Percentiles rank a stretch among this genome's conserved stretches.
Evolutionary conservation across 257 asterid genomes (phyloP).

Genomic region (Solanum rostratum): DNA sequence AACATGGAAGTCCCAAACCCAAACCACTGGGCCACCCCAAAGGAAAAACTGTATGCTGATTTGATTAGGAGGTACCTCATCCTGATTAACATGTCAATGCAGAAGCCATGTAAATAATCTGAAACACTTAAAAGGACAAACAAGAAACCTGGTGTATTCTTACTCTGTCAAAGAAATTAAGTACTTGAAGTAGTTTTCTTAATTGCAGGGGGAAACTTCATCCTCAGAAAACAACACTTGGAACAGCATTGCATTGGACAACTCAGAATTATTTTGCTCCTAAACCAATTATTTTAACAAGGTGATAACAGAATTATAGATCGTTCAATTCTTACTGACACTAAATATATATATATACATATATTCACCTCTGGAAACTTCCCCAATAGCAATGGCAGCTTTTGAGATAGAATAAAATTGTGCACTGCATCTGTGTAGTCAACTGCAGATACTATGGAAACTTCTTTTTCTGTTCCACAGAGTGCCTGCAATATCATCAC

Average conservation of each 20-base stretch:
- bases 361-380: slow-evolving; percentile 87
- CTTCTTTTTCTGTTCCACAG: slow-evolving; percentile 37
- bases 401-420: slow-evolving; percentile 88
- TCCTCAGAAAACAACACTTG: not conserved
- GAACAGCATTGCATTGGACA: not conserved
- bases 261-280: not conserved
- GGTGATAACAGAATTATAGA: not conserved
- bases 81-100: not conserved
- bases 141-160: not conserved
- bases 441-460: slow-evolving; percentile 72
- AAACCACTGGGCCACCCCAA: no score
- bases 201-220: not conserved
- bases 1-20: no score
- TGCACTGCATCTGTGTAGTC: slow-evolving; percentile 97
- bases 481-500: slow-evolving; percentile 34
- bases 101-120: not conserved
- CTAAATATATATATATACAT: not conserved
- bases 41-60: not conserved
- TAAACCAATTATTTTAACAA: not conserved
- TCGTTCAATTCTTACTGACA: not conserved
- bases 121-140: not conserved
- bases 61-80: not conserved
- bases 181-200: not conserved
- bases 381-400: slow-evolving; percentile 72
- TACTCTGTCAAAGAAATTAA: not conserved